Evolutionary conservation across 257 asterid species (phyloP), one percentile per base, ranked within the genome.

Genomic region (Apocynum venetum): DNA sequence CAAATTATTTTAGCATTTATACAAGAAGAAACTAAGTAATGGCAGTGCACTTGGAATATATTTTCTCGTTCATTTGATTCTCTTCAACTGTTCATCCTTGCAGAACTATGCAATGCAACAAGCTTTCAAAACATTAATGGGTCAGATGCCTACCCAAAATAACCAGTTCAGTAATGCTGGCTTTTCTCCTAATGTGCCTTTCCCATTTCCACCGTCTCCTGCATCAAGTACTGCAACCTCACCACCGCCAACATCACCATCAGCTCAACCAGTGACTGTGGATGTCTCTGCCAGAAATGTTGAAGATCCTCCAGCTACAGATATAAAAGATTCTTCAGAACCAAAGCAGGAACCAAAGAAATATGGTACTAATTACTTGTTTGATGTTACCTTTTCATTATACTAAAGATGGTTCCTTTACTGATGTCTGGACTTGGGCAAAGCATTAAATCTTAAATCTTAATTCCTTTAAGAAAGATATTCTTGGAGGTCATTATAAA

Each of bases 51-150:
- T 20, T 46, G 31, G 20, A 3, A 17, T 20, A 46, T 49, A 53
- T 17, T 49, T 70, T 61, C 8, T 38, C 19, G 14, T 78, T 38
- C 77, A 60, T 61, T 72, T 78, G 53, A 63, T 51, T 55, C 56
- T 72, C 31, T 71, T 65, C 76, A 52, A 69, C 25, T 40, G 46
- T 47, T 78, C 64, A 14, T 83, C 87, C 73, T 72, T 85, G 77
- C 92, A 96, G 99, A 90, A 92, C 81, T 93, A 90, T 82, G 99
- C 98, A 40, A 96, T 96, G 97, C 96, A 93, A 79, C 98, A 96
- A 89, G 99, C 98, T 65, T 84, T 93, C 81, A 92, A 91, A 91
- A 90, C 98, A 82, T 69, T 91, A 81, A 82, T 91, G 79, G 93
- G 95, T 80, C 98, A 90, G 80, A 90, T 91, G 97, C 87, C 83